Conservation (phyloP, 2,329 filamentous ascomycete genomes). For the Aspergillus thermomutatus region DNA sequence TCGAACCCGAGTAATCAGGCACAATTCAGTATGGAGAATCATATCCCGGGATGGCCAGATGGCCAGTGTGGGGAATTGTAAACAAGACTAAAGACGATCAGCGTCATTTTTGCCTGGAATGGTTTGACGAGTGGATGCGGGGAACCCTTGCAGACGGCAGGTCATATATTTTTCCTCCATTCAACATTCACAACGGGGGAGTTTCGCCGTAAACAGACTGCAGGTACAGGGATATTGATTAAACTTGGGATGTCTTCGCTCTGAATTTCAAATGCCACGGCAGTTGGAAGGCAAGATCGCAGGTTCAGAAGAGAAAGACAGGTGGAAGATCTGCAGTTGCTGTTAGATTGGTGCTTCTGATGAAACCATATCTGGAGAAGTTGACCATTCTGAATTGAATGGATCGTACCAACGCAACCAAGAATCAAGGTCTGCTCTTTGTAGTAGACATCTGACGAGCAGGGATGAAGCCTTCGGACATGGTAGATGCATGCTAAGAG, state of each 20-base stretch:
- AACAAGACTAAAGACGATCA: background rate
- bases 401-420: too few relatives aligned
- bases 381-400: too few relatives aligned
- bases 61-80: background rate
- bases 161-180: slow-evolving; percentile 8
- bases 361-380: too few relatives aligned
- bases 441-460: too few relatives aligned
- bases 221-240: background rate
- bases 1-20: background rate
- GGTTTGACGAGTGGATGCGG: background rate
- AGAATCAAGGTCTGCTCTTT: too few relatives aligned
- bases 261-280: too few relatives aligned
- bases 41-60: background rate
- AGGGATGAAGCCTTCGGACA: too few relatives aligned
- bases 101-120: background rate
- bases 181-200: background rate
- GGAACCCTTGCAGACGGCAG: background rate
- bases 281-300: too few relatives aligned
- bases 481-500: too few relatives aligned
- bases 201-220: slow-evolving; percentile 1
- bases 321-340: too few relatives aligned
- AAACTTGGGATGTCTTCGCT: slow-evolving; percentile 3
- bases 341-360: too few relatives aligned
- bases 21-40: background rate
- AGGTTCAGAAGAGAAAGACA: too few relatives aligned